Evolutionary conservation across 1,284 basidiomycete genomes (phyloP), one percentile per base, ranked within the genome.

Genomic region (Rhodofomes roseus): DNA sequence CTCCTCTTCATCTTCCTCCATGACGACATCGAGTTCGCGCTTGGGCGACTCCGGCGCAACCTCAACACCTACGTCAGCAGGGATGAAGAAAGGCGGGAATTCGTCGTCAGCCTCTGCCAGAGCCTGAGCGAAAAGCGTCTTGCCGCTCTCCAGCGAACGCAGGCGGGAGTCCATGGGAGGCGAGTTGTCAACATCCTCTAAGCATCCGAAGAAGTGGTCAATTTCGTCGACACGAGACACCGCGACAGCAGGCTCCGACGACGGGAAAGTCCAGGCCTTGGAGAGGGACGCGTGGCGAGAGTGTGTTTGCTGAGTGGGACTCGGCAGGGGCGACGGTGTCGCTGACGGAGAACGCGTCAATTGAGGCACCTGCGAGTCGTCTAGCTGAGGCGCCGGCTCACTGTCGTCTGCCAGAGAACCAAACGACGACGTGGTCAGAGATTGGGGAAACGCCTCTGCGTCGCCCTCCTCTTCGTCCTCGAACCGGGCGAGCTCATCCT

Each of bases 141-240:
- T 87, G 66, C 77, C 80, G 68, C 77, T 81, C 70, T 87, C 84
- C 59, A 80, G 77, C 4, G 78, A 71, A 40, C 43, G 68, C 56
- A 67, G 61, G 55, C 52, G 67, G 39, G 60, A 67, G 50, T 64
- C 63, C 16, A 67, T 55, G 3, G 82, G 82, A 4, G 79, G 76
- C 18, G 79, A 79, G 53, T 79, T 75, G 63, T 84, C 82, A 27
- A 74, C 69, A 58, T 88, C 87, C 55, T 86, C 85, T 63, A 91
- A 71, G 66, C 89, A 92, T 41, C 81, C 85, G 66, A 92, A 92
- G 79, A 92, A 92, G 36, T 76, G 80, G 67, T 92, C 89, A 29
- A 85, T 76, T 52, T 82, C 79, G 36, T 77, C 76, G 9, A 78
- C 61, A 20, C 70, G 70, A 1, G 66, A 66, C 22, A 52, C 66